These are phyloP conservation scores for Coccomyxa sp. DNA, from an alignment of 139 green algal genomes.

Conservation along the genomic window DNA sequence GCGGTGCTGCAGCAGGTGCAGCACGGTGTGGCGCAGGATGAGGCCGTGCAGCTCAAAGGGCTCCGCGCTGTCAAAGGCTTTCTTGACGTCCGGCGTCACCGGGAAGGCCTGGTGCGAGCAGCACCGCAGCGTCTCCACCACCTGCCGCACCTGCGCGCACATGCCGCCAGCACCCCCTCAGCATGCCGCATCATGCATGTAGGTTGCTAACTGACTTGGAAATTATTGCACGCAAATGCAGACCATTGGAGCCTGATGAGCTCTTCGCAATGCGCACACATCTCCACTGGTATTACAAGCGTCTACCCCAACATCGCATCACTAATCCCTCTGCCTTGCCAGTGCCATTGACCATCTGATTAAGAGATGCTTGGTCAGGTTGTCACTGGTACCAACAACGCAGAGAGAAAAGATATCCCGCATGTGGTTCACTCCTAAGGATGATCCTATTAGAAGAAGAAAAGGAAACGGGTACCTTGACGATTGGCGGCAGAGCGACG, in stretches of 20 bases:
- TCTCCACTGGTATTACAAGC: too few species aligned
- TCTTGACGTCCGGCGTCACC: conserved; percentile 35
- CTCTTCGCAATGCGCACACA: too few species aligned
- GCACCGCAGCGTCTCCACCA: conserved; percentile 45
- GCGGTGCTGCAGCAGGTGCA: conserved; percentile 39
- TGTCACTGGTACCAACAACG: too few species aligned
- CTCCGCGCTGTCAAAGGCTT: conserved; percentile 23
- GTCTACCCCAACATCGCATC: too few species aligned
- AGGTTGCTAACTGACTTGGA: not conserved
- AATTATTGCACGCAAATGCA: too few species aligned
- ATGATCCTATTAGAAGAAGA: not conserved
- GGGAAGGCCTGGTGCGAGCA: conserved; percentile 56
- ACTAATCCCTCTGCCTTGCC: too few species aligned
- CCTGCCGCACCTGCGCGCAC: conserved; percentile 21
- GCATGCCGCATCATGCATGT: not conserved
- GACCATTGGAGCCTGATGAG: too few species aligned
- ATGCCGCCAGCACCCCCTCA: too few species aligned
- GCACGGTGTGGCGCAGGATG: conserved; percentile 30
- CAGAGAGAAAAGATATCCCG: too few species aligned
- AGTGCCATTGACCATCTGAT: too few species aligned
- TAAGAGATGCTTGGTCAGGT: too few species aligned
- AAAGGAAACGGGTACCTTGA: conserved; percentile 13
- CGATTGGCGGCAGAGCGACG: conserved; percentile 45
- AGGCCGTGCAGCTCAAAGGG: conserved; percentile 30
- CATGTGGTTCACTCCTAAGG: too few species aligned